Evolutionary conservation across 768 basidiomycete species (phyloP).

Genomic region (Trametes sanguinea): DNA sequence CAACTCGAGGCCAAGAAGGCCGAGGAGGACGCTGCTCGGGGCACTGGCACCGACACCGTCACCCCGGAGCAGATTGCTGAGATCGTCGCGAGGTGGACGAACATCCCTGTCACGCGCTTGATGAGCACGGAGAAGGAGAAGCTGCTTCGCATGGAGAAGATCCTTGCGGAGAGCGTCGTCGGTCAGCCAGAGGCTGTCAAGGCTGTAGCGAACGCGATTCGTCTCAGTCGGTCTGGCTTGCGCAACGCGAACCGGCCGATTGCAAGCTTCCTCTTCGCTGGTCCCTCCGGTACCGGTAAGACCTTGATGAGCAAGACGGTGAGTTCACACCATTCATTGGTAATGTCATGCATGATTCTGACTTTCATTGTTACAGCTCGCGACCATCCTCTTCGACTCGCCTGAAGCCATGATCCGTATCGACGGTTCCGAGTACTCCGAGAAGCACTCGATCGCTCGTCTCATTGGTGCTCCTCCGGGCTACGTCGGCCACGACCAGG

Average conservation of each 20-base stretch:
- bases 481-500: conserved; percentile 89
- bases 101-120: conserved; percentile 84
- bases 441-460: conserved; percentile 73
- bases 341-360: conserved; percentile 2
- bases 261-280: conserved; percentile 90
- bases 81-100: conserved; percentile 92
- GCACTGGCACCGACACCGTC: conserved; percentile 65
- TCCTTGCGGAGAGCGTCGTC: conserved; percentile 74
- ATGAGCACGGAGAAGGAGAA: conserved; percentile 93
- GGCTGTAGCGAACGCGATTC: conserved; percentile 91
- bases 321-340: conserved; percentile 32
- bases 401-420: conserved; percentile 90
- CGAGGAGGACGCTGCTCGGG: conserved; percentile 60
- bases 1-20: conserved; percentile 72
- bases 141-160: conserved; percentile 82
- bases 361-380: conserved; percentile 56
- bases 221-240: conserved; percentile 92
- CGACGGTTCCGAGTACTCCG: conserved; percentile 93
- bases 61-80: conserved; percentile 91
- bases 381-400: conserved; percentile 86
- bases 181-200: conserved; percentile 91
- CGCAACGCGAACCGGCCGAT: conserved; percentile 85
- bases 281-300: conserved; percentile 91
- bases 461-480: conserved; percentile 79
- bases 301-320: conserved; percentile 89